A percentile compares a stretch with the other conserved stretches of the same genome.
These are phyloP conservation scores for Orbilia blumenaviensis DNA, from an alignment of 2,329 filamentous ascomycete genomes.

Conservation along the genomic window DNA sequence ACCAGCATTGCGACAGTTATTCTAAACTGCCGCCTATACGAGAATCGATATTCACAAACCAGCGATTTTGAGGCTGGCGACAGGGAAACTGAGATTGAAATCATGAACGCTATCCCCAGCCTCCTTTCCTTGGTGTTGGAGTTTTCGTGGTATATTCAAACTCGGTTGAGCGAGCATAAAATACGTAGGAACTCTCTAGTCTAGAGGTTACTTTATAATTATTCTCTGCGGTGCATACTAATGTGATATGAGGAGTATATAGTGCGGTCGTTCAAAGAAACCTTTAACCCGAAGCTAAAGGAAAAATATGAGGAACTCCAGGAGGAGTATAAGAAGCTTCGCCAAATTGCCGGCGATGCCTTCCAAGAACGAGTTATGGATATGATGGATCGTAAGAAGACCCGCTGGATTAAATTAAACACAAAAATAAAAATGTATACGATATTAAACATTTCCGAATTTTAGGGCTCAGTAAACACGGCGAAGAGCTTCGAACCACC, in stretches of 20 bases:
- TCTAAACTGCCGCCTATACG: slow-evolving; percentile 49
- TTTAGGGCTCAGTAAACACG: slow-evolving; percentile 36
- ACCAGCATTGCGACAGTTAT: slow-evolving; percentile 47
- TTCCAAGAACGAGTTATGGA: slow-evolving; percentile 53
- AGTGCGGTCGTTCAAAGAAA: slow-evolving; percentile 52
- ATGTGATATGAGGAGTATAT: not conserved
- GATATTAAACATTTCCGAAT: too few relatives aligned
- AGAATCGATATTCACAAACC: slow-evolving; percentile 27
- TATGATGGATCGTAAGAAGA: slow-evolving; percentile 40
- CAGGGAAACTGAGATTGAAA: slow-evolving; percentile 35
- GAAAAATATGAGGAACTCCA: slow-evolving; percentile 50
- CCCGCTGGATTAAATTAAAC: too few relatives aligned
- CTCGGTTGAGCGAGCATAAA: slow-evolving; percentile 45
- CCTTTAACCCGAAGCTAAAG: slow-evolving; percentile 50
- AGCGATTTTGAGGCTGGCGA: slow-evolving; percentile 23
- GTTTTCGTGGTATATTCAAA: slow-evolving; percentile 52
- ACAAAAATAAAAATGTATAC: too few relatives aligned
- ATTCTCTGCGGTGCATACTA: not conserved
- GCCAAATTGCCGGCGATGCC: slow-evolving; percentile 40
- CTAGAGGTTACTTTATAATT: not conserved
- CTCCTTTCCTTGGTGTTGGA: slow-evolving; percentile 35
- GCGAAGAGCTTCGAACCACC: slow-evolving; percentile 26
- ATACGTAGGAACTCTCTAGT: slow-evolving; percentile 22
- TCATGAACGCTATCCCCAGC: slow-evolving; percentile 43
- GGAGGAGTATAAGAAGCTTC: slow-evolving; percentile 47